phyloP scores from a whole-genome alignment of 2,329 filamentous ascomycete species.

The Ascochyta pisi region DNA sequence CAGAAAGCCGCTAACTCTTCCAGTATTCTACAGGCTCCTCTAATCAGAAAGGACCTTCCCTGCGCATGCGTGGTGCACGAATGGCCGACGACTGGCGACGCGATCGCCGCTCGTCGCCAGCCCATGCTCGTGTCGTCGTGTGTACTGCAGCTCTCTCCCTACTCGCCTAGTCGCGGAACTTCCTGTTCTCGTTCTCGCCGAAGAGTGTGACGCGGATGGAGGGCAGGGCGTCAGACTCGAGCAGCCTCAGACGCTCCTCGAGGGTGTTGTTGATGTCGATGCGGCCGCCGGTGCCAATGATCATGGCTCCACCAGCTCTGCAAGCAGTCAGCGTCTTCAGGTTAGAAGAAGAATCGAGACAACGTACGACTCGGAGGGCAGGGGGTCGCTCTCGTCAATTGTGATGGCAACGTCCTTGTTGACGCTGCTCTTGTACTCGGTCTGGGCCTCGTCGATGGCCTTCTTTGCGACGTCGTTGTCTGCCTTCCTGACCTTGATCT shows the following conservation, averaged over 20 bases:
- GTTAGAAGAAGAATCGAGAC: neutral
- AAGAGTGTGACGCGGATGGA: slow-evolving; percentile 86
- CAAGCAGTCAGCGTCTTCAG: slow-evolving; percentile 14
- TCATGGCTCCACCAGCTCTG: slow-evolving; percentile 82
- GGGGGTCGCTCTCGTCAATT: slow-evolving; percentile 78
- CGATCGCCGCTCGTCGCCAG: neutral
- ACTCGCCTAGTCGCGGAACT: slow-evolving; percentile 81
- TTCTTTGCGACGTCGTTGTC: slow-evolving; percentile 79
- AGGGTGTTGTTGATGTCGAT: slow-evolving; percentile 99
- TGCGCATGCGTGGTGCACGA: neutral
- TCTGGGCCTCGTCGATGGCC: slow-evolving; percentile 76
- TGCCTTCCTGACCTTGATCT: slow-evolving; percentile 77
- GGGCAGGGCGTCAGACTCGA: slow-evolving; percentile 85
- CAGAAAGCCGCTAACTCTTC: slow-evolving; percentile 20
- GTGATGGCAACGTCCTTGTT: slow-evolving; percentile 72
- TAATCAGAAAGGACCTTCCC: slow-evolving; percentile 2
- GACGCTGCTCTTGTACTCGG: slow-evolving; percentile 82
- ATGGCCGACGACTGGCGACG: neutral
- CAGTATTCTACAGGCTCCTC: slow-evolving; percentile 19
- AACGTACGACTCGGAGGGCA: slow-evolving; percentile 83
- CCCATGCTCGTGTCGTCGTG: slow-evolving; percentile 4
- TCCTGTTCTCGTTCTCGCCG: slow-evolving; percentile 93
- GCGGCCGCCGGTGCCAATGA: slow-evolving; percentile 85
- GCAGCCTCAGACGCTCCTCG: slow-evolving; percentile 84
- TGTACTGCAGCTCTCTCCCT: slow-evolving; percentile 1